Evolutionary conservation across 2,329 filamentous ascomycete species (phyloP).

Genomic region (Stylonectria norvegica): DNA sequence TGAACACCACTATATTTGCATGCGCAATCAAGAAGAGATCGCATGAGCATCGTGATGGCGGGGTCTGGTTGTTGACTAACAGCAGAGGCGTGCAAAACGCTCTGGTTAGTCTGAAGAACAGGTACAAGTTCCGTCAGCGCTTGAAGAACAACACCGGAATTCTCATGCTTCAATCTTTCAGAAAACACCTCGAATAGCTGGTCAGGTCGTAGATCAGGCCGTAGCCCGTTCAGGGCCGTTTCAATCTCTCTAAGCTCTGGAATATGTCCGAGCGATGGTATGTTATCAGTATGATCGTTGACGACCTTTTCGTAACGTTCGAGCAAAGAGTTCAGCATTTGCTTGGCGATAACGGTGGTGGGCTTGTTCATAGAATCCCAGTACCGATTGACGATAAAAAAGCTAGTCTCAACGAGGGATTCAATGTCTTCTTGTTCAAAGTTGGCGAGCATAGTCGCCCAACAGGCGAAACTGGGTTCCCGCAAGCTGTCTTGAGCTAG

Average conservation of each 20-base stretch:
- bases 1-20: constrained; percentile 72
- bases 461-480: constrained; percentile 75
- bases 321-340: constrained; percentile 63
- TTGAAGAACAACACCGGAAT: constrained; percentile 78
- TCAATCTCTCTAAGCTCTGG: constrained; percentile 67
- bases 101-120: constrained; percentile 71
- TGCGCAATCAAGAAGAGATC: constrained; percentile 80
- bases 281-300: constrained; percentile 63
- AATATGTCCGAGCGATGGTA: constrained; percentile 76
- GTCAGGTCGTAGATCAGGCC: constrained; percentile 45
- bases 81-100: constrained; percentile 73
- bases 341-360: constrained; percentile 57
- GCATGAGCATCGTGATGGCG: constrained; percentile 66
- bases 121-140: constrained; percentile 72
- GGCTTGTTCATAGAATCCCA: constrained; percentile 66
- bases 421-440: constrained; percentile 77
- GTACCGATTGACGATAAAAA: constrained; percentile 79
- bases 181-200: constrained; percentile 69
- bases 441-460: constrained; percentile 72
- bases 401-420: constrained; percentile 79
- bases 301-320: constrained; percentile 60
- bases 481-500: constrained; percentile 73
- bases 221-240: constrained; percentile 60
- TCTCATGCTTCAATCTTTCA: constrained; percentile 75
- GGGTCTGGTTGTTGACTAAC: constrained; percentile 80